Evolutionary conservation across 1,284 basidiomycete genomes (phyloP).

Genomic region (Psilocybe mexicana): DNA sequence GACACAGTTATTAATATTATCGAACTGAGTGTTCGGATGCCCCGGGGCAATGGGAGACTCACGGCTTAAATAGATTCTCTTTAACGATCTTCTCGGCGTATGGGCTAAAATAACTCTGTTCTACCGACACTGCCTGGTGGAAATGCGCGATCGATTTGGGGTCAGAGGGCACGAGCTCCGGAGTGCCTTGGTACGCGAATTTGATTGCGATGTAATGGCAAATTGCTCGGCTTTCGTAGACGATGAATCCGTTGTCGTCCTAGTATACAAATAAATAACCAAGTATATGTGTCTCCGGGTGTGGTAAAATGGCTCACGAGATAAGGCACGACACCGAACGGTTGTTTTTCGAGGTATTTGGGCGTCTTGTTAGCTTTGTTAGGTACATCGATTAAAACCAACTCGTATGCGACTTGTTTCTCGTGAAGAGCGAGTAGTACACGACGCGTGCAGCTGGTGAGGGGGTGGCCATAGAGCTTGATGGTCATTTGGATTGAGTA

Average conservation of each 20-base stretch:
- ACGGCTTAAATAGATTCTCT: slow-evolving; percentile 54
- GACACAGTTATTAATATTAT: not conserved
- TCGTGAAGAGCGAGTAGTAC: slow-evolving; percentile 50
- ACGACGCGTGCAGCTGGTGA: slow-evolving; percentile 44
- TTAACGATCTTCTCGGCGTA: slow-evolving; percentile 32
- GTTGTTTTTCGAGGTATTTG: slow-evolving; percentile 48
- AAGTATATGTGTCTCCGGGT: not conserved
- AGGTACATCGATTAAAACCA: slow-evolving; percentile 42
- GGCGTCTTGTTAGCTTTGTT: slow-evolving; percentile 48
- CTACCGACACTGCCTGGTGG: slow-evolving; percentile 55
- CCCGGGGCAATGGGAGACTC: slow-evolving; percentile 9
- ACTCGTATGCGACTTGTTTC: slow-evolving; percentile 51
- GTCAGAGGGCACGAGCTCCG: slow-evolving; percentile 34
- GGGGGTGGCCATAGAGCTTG: slow-evolving; percentile 44
- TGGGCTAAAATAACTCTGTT: slow-evolving; percentile 45
- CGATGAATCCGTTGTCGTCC: slow-evolving; percentile 43
- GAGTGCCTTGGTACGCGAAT: slow-evolving; percentile 36
- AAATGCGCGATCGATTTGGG: slow-evolving; percentile 43
- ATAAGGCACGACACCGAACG: slow-evolving; percentile 69
- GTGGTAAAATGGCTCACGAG: slow-evolving; percentile 40
- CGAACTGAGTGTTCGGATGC: not conserved
- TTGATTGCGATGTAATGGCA: slow-evolving; percentile 39
- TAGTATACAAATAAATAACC: slow-evolving; percentile 4
- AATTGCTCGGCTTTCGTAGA: slow-evolving; percentile 52
- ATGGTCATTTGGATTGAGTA: slow-evolving; percentile 42